These are phyloP conservation scores for Bromus sterilis DNA, from an alignment of 176 grass and related monocot genomes.

Conservation along the genomic window DNA sequence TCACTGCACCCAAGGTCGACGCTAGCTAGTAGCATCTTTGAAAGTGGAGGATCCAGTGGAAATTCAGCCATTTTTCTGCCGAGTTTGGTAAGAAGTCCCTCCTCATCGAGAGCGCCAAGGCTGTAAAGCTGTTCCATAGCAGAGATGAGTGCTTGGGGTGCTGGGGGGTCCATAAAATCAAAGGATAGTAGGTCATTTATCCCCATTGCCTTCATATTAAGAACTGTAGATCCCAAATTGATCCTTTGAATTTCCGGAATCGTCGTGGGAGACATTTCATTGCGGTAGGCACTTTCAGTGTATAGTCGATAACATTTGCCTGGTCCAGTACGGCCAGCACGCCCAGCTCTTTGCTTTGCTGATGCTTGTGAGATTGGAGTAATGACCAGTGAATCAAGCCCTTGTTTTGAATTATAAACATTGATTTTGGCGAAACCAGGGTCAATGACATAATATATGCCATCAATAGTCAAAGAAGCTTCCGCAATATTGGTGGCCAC, in stretches of 20 bases:
- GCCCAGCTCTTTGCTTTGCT: slow-evolving; percentile 87
- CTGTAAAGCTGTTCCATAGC: slow-evolving; percentile 91
- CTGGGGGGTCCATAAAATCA: slow-evolving; percentile 92
- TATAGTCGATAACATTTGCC: slow-evolving; percentile 91
- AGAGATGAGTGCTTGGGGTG: slow-evolving; percentile 85
- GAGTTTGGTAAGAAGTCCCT: slow-evolving; percentile 80
- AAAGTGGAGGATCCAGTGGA: slow-evolving; percentile 76
- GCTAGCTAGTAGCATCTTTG: slow-evolving; percentile 87
- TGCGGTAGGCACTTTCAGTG: slow-evolving; percentile 87
- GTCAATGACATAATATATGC: slow-evolving; percentile 93
- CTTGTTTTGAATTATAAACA: slow-evolving; percentile 89
- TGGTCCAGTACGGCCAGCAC: slow-evolving; percentile 82
- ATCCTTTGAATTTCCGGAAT: slow-evolving; percentile 94
- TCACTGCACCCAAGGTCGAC: slow-evolving; percentile 88
- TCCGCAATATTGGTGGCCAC: slow-evolving; percentile 95
- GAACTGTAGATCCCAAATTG: slow-evolving; percentile 62
- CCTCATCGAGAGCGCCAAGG: slow-evolving; percentile 84
- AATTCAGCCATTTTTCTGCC: slow-evolving; percentile 97
- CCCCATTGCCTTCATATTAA: slow-evolving; percentile 94
- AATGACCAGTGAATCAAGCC: slow-evolving; percentile 80
- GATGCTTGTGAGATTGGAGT: slow-evolving; percentile 96
- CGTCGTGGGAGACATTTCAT: slow-evolving; percentile 85
- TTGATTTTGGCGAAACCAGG: slow-evolving; percentile 92
- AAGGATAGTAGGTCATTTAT: slow-evolving; percentile 94
- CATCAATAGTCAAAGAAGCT: slow-evolving; percentile 85